Base-by-base conservation (phyloP, 2,329 filamentous ascomycete species). In the Boeremia lycopersici region DNA sequence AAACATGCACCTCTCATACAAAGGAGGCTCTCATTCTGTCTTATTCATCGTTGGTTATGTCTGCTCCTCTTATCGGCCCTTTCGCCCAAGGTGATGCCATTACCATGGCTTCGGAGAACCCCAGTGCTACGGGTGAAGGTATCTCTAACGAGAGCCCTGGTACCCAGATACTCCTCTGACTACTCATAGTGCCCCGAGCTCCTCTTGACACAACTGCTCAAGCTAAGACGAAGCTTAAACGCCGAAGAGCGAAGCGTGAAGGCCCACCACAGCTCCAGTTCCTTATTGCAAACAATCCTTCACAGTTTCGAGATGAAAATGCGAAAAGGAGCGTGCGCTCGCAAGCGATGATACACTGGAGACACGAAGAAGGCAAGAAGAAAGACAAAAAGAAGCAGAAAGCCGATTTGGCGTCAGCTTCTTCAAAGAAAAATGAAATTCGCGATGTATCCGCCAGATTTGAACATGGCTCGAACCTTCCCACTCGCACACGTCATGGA, bases 281-380 rank as follows among this genome's bases (percentile, higher is more conserved):
- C 26, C 45, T 73, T 10, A 69, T 67, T 2, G 70, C 67, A 25
- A 73, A 69, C 30, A 36, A 48, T 36, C 71, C 61, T 1, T 63
- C 68, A 5, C 62, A 73, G 11, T 74, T 74, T 56, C 72, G 65
- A 25, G 59, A 68, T 38, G 61, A 63, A 30, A 48, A 57, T 4
- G 57, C 60, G 5, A 71, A 67, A 49, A 60, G 64, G 30, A 69
- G 61, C 42, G 63, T 74, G 39, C 71, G 71, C 8, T 73, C 70
- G 5, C 69, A 72, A 46, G 71, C 67, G 23, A 74, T 73, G 71
- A 66, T 64, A 6, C 62, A 69, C 17, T 68, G 68, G 49, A 56
- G 67, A 38, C 70, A 67, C 38, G 63, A 62, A 36, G 50, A 55
- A 12, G 33, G 38, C 5, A 44, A 56, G 33, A 56, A 48, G 29